Evolutionary conservation across 768 basidiomycete species (phyloP), one percentile per base, ranked within the genome.

Genomic region (Lactarius sp.): DNA sequence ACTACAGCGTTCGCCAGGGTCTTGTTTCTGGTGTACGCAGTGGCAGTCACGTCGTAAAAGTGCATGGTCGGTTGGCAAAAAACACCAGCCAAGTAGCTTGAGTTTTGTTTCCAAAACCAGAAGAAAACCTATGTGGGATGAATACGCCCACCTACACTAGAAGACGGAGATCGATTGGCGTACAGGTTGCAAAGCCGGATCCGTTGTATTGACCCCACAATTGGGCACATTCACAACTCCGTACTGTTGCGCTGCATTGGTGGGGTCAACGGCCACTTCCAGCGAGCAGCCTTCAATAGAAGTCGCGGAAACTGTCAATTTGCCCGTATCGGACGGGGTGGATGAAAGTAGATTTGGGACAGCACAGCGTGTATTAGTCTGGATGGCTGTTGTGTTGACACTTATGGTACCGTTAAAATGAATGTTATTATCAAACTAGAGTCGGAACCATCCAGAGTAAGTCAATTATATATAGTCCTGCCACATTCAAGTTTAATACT

Each of bases 31-130:
- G 86, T 73, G 61, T 77, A 74, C 41, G 78, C 78, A 0, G 73
- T 74, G 0, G 79, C 81, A 7, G 66, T 68, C 27, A 86, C 78
- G 59, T 77, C 70, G 64, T 75, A 79, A 1, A 78, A 70, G 4
- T 73, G 64, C 52, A 89, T 79, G 2, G 70, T 75, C 4, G 87
- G 86, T 12, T 72, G 66, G 69, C 87, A 89, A 65, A 88, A 86
- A 7, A 87, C 77, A 3, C 78, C 78, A 56, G 65, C 73, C 16
- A 71, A 68, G 53, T 70, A 68, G 50, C 76, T 70, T 18, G 66
- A 53, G 37, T 65, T 66, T 6, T 60, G 61, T 57, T 81, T 75
- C 70, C 78, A 86, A 70, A 72, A 87, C 86, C 86, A 89, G 68
- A 88, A 89, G 75, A 88, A 79, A 49, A 88, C 84, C 64, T 65